Base-by-base conservation (phyloP, 768 basidiomycete species). In the Boletus tomentosulus region DNA sequence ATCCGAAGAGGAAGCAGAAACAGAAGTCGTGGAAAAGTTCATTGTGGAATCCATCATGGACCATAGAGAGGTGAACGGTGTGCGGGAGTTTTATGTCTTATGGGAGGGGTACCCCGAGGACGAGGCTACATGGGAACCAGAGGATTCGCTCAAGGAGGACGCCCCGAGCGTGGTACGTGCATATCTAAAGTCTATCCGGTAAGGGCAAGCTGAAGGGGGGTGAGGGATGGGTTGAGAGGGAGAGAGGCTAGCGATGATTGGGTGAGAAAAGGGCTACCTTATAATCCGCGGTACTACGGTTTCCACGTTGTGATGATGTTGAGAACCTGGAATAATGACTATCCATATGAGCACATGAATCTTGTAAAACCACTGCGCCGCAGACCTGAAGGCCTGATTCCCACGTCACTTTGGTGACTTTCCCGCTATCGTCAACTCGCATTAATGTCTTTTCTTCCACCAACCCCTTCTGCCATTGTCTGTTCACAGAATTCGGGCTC, bases 41-140 rank as follows among this genome's bases (percentile, higher is more conserved):
- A 57, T 76, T 67, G 45, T 86, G 74, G 60, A 66, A 62, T 47
- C 65, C 75, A 57, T 71, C 68, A 30, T 55, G 56, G 51, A 48
- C 1, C 76, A 81, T 59, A 70, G 77, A 43, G 61, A 58, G 22
- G 62, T 63, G 30, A 56, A 73, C 7, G 70, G 76, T 16, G 66
- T 65, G 9, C 57, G 68, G 39, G 72, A 81, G 52, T 84, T 77
- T 56, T 58, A 68, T 43, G 79, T 86, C 15, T 71, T 72, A 53
- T 86, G 85, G 85, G 65, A 68, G 35, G 83, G 84, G 0, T 86
- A 85, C 61, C 47, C 72, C 0, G 70, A 73, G 6, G 64, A 68
- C 1, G 76, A 80, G 25, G 80, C 77, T 10, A 81, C 83, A 28
- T 86, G 85, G 85, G 84, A 86, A 59, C 77, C 76, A 10, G 78